phyloP scores from a whole-genome alignment of 345 rosid genomes.

The Gossypium australe region DNA sequence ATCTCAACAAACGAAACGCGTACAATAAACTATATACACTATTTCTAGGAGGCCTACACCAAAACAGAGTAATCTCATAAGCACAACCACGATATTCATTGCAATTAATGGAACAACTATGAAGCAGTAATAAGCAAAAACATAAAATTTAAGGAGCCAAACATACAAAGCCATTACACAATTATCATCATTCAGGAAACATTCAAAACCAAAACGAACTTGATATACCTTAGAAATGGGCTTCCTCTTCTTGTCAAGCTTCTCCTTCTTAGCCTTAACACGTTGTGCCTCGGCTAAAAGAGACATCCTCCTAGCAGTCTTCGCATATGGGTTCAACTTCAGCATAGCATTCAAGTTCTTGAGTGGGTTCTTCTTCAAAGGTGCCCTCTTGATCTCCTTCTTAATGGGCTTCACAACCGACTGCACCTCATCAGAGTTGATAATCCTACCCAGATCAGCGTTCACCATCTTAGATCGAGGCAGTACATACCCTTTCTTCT shows the following conservation, averaged over 20 bases:
- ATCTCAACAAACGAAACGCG: too few relatives aligned
- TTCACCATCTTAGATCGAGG: slow-evolving; percentile 96
- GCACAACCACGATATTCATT: background rate
- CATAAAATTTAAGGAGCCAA: background rate
- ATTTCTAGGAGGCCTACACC: background rate
- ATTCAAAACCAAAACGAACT: background rate
- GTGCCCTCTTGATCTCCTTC: slow-evolving; percentile 62
- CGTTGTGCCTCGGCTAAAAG: slow-evolving; percentile 89
- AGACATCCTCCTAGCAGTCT: slow-evolving; percentile 94
- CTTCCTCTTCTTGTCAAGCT: slow-evolving; percentile 84
- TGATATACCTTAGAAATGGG: slow-evolving; percentile 56
- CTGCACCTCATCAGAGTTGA: slow-evolving; percentile 93
- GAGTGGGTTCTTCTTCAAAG: slow-evolving; percentile 87
- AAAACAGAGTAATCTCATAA: background rate
- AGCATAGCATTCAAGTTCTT: slow-evolving; percentile 83
- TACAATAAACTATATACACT: background rate
- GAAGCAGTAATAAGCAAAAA: background rate
- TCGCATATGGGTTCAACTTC: slow-evolving; percentile 87
- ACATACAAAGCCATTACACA: background rate
- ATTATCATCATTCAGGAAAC: background rate
- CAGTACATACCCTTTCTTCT: slow-evolving; percentile 83
- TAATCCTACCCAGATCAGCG: slow-evolving; percentile 85
- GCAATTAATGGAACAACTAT: background rate
- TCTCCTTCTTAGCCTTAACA: slow-evolving; percentile 94
- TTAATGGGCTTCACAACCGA: slow-evolving; percentile 83